phyloP scores from a whole-genome alignment of 495 filamentous ascomycete species.

The Podospora comata region DNA sequence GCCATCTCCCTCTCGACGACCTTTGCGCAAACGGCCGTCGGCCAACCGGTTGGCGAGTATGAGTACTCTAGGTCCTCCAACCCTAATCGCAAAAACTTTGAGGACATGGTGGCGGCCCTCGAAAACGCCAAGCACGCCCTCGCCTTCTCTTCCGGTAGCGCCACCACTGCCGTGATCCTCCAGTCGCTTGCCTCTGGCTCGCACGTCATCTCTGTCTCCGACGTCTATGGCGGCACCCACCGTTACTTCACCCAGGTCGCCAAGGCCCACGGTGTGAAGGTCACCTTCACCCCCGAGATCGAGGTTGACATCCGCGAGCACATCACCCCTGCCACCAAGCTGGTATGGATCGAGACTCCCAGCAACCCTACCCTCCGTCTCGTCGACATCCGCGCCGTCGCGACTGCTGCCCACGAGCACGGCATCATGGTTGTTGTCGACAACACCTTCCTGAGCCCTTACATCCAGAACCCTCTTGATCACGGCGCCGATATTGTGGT shows the following conservation, averaged over 20 bases:
- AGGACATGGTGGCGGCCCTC: constrained; percentile 82
- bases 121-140: constrained; percentile 91
- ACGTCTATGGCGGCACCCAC: constrained; percentile 97
- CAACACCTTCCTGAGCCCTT: constrained; percentile 96
- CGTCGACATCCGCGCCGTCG: constrained; percentile 86
- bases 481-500: constrained; percentile 96
- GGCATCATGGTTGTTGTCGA: constrained; percentile 95
- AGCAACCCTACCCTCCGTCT: constrained; percentile 90
- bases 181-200: constrained; percentile 89
- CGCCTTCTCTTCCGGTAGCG: constrained; percentile 92
- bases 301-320: constrained; percentile 79
- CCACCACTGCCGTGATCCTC: constrained; percentile 86
- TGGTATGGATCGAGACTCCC: constrained; percentile 96
- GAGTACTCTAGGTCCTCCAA: constrained; percentile 92
- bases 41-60: constrained; percentile 77
- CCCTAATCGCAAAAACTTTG: constrained; percentile 92
- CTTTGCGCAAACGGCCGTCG: constrained; percentile 81
- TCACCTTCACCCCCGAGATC: constrained; percentile 88
- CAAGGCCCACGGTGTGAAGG: constrained; percentile 85
- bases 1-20: constrained; percentile 94
- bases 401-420: constrained; percentile 75
- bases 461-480: constrained; percentile 91
- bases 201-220: constrained; percentile 92
- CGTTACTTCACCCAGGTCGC: constrained; percentile 99
- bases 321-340: constrained; percentile 85